Evolutionary conservation across 805 yeast genomes (phyloP).

Genomic region (Helenozyma rhizophorensis): DNA sequence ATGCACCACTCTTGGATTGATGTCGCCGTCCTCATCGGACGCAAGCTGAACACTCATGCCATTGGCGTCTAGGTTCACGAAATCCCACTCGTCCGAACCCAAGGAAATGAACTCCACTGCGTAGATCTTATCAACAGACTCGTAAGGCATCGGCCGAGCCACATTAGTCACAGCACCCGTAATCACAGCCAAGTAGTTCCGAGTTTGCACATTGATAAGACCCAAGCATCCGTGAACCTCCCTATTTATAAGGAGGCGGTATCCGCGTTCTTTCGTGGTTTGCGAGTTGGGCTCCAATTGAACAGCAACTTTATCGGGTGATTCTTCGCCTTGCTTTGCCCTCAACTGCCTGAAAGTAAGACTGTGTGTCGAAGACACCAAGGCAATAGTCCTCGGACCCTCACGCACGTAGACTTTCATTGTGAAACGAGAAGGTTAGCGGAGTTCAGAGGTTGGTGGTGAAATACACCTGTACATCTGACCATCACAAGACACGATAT

Average conservation of each 20-base stretch:
- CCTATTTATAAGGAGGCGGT: slow-evolving; percentile 30
- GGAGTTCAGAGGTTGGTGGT: no score
- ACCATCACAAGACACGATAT: no score
- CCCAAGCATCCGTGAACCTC: slow-evolving; percentile 73
- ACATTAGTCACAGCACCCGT: slow-evolving; percentile 65
- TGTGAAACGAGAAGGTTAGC: neutral
- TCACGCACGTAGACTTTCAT: slow-evolving; percentile 13
- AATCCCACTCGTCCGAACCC: slow-evolving; percentile 75
- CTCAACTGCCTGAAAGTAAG: slow-evolving; percentile 7
- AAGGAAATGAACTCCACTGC: slow-evolving; percentile 87
- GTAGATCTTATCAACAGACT: slow-evolving; percentile 72
- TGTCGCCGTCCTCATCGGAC: slow-evolving; percentile 21
- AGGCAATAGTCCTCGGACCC: slow-evolving; percentile 15
- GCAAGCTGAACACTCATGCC: slow-evolving; percentile 56
- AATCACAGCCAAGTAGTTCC: slow-evolving; percentile 73
- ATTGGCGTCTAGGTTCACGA: slow-evolving; percentile 57
- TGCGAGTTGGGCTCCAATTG: slow-evolving; percentile 39
- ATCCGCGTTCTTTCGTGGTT: slow-evolving; percentile 36
- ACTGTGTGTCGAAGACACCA: slow-evolving; percentile 13
- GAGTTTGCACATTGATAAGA: slow-evolving; percentile 61
- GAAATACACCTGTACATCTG: no score
- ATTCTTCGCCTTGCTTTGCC: no score
- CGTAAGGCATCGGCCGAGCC: slow-evolving; percentile 77
- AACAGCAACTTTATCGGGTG: slow-evolving; percentile 18
- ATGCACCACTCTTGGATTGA: slow-evolving; percentile 39